Evolutionary conservation across 805 yeast species (phyloP), one percentile per base, ranked within the genome.

Genomic region (Clavispora carvajalis): DNA sequence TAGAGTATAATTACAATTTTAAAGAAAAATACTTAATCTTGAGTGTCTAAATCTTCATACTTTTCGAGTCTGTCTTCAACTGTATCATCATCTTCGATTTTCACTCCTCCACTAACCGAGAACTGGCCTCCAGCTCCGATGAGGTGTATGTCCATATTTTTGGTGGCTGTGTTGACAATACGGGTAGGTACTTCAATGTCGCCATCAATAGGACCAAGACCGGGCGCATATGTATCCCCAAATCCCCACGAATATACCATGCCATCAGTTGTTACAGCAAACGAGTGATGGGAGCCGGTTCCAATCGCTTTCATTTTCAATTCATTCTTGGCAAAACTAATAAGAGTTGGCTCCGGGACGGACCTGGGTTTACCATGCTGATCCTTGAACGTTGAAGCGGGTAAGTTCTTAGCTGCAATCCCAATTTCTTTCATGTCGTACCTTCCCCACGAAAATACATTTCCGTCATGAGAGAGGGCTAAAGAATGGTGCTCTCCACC

Each of bases 81-180:
- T 18, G 51, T 51, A 25, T 66, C 73, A 36, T 69, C 79, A 45
- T 77, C 81, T 39, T 69, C 75, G 43, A 77, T 79, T 52, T 76
- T 78, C 25, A 74, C 62, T 40, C 98, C 97, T 30, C 89, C 97
- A 58, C 91, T 77, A 7, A 89, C 83, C 39, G 95, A 84, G 57
- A 87, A 93, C 65, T 93, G 99, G 17, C 98, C 99, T 46, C 99
- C 99, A 35, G 93, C 93, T n/a, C 95, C 90, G 47, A 85, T 76
- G 34, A 79, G 48, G 33, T 69, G 58, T 51, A 93, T 87, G 47
- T 82, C 77, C 41, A 85, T 82, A 40, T 77, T 77, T 53, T 80
- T 84, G 1, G 97, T 89, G 2, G 99, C 99, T 4, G 98, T 93
- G 61, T 95, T 93, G 51, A 81, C 79, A 53, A 93, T 87, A 61